phyloP scores from a whole-genome alignment of 2,329 filamentous ascomycete species.

The Hymenoscyphus repandus region DNA sequence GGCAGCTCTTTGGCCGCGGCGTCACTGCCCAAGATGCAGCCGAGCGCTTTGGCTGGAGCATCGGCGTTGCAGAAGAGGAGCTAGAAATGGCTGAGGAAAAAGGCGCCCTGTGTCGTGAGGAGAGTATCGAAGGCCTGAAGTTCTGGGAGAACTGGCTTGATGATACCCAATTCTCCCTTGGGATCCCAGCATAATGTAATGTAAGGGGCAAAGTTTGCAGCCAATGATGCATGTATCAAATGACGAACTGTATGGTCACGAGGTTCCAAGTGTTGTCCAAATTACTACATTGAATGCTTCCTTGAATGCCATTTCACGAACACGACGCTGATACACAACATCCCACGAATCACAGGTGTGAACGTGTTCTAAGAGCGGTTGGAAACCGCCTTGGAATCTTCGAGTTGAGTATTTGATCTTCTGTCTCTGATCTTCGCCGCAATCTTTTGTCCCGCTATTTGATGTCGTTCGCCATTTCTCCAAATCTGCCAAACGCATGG shows the following conservation, averaged over 20 bases:
- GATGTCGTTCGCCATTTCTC: neutral
- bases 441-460: too few species aligned
- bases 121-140: slow-evolving; percentile 81
- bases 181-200: slow-evolving; percentile 4
- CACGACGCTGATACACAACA: too few species aligned
- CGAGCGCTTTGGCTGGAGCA: slow-evolving; percentile 91
- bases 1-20: slow-evolving; percentile 71
- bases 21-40: slow-evolving; percentile 87
- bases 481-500: neutral
- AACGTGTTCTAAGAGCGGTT: neutral
- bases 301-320: too few species aligned
- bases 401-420: neutral
- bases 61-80: slow-evolving; percentile 92
- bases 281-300: neutral
- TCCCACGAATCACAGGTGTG: neutral
- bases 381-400: neutral
- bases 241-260: neutral
- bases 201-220: neutral
- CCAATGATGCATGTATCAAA: neutral
- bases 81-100: slow-evolving; percentile 95
- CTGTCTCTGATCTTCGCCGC: neutral
- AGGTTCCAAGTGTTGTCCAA: neutral
- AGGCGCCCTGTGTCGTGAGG: slow-evolving; percentile 82
- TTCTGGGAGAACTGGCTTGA: slow-evolving; percentile 77
- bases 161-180: slow-evolving; percentile 11